Conservation (phyloP, 495 filamentous ascomycete species). For the Elasticomyces elasticus region DNA sequence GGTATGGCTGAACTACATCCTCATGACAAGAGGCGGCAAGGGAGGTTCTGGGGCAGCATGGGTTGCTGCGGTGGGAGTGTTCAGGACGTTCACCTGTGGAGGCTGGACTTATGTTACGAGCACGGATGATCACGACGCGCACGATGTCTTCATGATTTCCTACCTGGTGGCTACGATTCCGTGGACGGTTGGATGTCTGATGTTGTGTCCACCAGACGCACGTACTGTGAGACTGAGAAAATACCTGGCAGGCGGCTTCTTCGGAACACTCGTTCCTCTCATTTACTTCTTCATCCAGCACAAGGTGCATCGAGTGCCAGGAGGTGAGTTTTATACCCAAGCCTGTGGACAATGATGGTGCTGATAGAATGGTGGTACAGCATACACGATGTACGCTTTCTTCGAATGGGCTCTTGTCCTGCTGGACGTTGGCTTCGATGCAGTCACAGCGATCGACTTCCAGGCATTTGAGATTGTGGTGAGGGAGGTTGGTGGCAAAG, state of each 20-base stretch:
- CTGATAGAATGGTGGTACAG: slow-evolving; percentile 40
- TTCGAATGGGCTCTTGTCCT: slow-evolving; percentile 95
- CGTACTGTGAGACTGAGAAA: slow-evolving; percentile 83
- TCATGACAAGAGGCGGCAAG: slow-evolving; percentile 69
- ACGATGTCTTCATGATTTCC: slow-evolving; percentile 99
- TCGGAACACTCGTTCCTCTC: slow-evolving; percentile 79
- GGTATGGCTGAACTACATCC: slow-evolving; percentile 83
- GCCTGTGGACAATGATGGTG: neutral
- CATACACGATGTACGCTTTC: slow-evolving; percentile 97
- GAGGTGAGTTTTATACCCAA: slow-evolving; percentile 57
- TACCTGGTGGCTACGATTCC: slow-evolving; percentile 91
- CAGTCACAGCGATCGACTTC: slow-evolving; percentile 93
- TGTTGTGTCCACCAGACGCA: slow-evolving; percentile 64
- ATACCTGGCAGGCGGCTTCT: slow-evolving; percentile 73
- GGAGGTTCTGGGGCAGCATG: slow-evolving; percentile 70
- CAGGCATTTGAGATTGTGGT: slow-evolving; percentile 79
- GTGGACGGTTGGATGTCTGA: slow-evolving; percentile 88
- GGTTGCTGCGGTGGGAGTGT: slow-evolving; percentile 67
- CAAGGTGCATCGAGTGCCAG: slow-evolving; percentile 87
- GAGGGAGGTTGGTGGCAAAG: slow-evolving; percentile 89
- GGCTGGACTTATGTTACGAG: slow-evolving; percentile 99
- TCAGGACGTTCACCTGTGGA: slow-evolving; percentile 87
- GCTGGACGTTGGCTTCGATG: slow-evolving; percentile 94
- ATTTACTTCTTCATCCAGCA: slow-evolving; percentile 98
- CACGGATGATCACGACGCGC: slow-evolving; percentile 96